Base-by-base conservation (phyloP, 2,329 filamentous ascomycete species). In the Aspergillus sp. region DNA sequence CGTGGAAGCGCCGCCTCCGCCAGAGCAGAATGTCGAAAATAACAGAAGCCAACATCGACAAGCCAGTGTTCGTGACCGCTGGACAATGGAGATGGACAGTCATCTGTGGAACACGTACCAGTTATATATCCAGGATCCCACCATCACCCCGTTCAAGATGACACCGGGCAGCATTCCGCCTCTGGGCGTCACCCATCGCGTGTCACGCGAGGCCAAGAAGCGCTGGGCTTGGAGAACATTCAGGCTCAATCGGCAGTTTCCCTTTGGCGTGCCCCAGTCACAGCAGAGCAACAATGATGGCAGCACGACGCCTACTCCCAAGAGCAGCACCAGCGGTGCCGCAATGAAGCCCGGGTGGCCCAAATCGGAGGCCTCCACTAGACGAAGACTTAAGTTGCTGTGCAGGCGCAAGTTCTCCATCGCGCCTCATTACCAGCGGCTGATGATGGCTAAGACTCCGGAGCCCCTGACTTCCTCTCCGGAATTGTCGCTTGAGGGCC, bases 91-190 rank as follows among this genome's bases (percentile, higher is more conserved):
- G 44, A 83, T 82, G 79, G 81, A 84, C 58, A 74, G 78, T 47
- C 81, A 84, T 57, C 65, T 84, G 30, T 83, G 81, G 80, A 77
- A 80, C 59, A 81, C 78, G 6, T 84, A 82, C 63, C 78, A 82
- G 66, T 71, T 74, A 45, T 83, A 82, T 59, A 68, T 83, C n/a
- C 78, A 81, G 51, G 80, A 83, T 60, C 81, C 81, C 19, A 80
- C 77, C 3, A 74, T 83, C 42, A 84, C 81, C 1, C 81, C 81
- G 0, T 83, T 83, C 71, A 83, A 83, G 58, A 81, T 79, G 66
- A 72, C 82, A 1, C 81, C 80, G 2, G 80, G 81, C 42, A 80
- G 77, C 39, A 73, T 78, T 32, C 81, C 81, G 34, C 81, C 81
- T 7, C 73, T 83, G 44, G 81, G 81, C 12, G 78, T 83, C 28